These are phyloP conservation scores for Teratosphaeria gauchensis DNA, from an alignment of 2,329 filamentous ascomycete genomes.

Conservation along the genomic window DNA sequence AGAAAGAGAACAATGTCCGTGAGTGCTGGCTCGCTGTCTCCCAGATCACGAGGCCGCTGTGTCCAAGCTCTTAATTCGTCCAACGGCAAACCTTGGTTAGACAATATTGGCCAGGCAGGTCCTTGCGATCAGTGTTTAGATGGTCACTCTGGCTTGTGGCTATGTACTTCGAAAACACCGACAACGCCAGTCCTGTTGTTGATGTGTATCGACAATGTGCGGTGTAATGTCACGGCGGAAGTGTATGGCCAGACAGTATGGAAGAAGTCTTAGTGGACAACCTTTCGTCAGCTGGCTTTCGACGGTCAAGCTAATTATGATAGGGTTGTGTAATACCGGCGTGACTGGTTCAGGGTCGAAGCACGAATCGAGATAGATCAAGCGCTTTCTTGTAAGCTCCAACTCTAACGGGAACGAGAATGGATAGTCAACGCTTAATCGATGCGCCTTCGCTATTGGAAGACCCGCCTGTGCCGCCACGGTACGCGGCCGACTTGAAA, in stretches of 20 bases:
- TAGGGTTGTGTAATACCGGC: background rate
- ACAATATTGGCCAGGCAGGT: background rate
- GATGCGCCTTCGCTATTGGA: constrained; percentile 7
- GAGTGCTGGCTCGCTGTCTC: background rate
- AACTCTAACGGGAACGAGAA: constrained; percentile 14
- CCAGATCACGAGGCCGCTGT: background rate
- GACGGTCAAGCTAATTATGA: background rate
- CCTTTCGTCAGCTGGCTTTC: background rate
- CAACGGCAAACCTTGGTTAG: background rate
- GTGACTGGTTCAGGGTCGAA: background rate
- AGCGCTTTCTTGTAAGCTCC: constrained; percentile 8
- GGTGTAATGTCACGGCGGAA: background rate
- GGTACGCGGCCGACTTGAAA: background rate
- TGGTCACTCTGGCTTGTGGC: background rate
- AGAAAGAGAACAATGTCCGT: background rate
- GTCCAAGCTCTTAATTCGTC: background rate
- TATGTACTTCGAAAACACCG: background rate
- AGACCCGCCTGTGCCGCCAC: background rate
- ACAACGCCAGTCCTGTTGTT: background rate
- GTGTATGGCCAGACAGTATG: background rate
- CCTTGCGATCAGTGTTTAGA: background rate
- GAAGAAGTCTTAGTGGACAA: background rate
- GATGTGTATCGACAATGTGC: background rate
- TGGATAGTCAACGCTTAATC: constrained; percentile 1
- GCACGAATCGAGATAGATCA: background rate